Evolutionary conservation across 1,284 basidiomycete genomes (phyloP).

Genomic region (Schizopora paradoxa): DNA sequence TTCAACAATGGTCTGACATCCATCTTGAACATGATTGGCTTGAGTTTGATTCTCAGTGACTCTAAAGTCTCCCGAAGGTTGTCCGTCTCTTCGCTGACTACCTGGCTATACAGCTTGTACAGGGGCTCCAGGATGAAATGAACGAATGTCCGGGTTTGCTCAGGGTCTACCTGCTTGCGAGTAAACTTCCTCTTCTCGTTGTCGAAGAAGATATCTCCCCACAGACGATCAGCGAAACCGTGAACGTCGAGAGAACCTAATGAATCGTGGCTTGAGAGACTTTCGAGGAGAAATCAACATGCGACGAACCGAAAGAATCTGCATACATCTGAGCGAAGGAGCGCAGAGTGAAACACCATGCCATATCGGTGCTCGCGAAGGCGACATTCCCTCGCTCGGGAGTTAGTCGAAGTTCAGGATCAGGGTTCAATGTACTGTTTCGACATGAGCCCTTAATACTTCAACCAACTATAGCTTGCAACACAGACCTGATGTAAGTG

Average conservation of each 20-base stretch:
- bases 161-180: conserved; percentile 77
- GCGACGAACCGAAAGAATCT: conserved; percentile 73
- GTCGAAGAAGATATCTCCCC: conserved; percentile 98
- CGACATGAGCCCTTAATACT: not conserved
- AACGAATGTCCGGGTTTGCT: conserved; percentile 84
- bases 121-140: conserved; percentile 96
- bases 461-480: conserved; percentile 9
- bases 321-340: conserved; percentile 98
- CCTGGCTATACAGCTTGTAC: conserved; percentile 96
- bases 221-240: conserved; percentile 81
- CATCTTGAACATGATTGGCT: conserved; percentile 96
- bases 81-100: conserved; percentile 88
- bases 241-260: conserved; percentile 58
- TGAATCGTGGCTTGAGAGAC: conserved; percentile 5
- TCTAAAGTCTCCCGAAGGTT: conserved; percentile 78
- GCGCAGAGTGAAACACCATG: conserved; percentile 93
- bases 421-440: conserved; percentile 76
- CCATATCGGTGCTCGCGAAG: conserved; percentile 95
- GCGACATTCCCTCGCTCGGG: conserved; percentile 97
- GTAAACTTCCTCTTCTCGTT: conserved; percentile 82
- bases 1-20: conserved; percentile 94
- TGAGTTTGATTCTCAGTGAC: conserved; percentile 79
- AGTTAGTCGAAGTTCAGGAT: conserved; percentile 82
- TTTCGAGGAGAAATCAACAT: conserved; percentile 2
- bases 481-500: conserved; percentile 77